Base-by-base conservation (phyloP, 2,329 filamentous ascomycete species). In the Penicillium sp. region DNA sequence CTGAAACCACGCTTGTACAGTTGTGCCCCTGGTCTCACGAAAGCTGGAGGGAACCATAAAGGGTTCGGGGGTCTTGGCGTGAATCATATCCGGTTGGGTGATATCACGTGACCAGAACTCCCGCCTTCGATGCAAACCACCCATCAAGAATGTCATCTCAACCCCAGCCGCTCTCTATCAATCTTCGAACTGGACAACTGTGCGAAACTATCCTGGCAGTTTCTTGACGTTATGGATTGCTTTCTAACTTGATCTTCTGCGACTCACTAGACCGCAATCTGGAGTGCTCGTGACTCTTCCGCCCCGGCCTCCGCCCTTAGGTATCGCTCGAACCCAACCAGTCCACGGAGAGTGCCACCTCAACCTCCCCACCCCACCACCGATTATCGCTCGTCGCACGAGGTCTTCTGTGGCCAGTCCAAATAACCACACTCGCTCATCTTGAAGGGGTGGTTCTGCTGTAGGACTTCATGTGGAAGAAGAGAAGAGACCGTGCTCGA, bases 391-490 rank as follows among this genome's bases (percentile, higher is more conserved):
- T 48, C 48, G 59, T 52, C 56, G 63, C 48, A 57, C 35, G 35
- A 65, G 57, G 43, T 52, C 45, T n/a, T 37, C 43, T 58, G 58
- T 65, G 65, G 61, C 58, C 62, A 55, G 60, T 8, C 35, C 49
- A 60, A 58, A 61, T 59, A 53, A 60, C 48, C 58, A 65, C 62
- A 63, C 53, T 60, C 65, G 63, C 62, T 65, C 57, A 65, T 37
- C 56, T 65, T 63, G 45, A 52, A 30, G 65, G 70, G 71, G 71
- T 70, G 70, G 70, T 75, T 75, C 70, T 68, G 70, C 68, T 67
- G 67, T 62, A 75, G 75, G 70, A 68, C 76, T 75, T 77, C 74
- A 81, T 81, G 79, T 81, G 75, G 76, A 80, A 79, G 76, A 80
- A 76, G 79, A 78, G 78, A 74, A 79, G 78, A 79, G 75, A 78